Evolutionary conservation across 2,329 filamentous ascomycete genomes (phyloP).

Genomic region (Massarina eburnea): DNA sequence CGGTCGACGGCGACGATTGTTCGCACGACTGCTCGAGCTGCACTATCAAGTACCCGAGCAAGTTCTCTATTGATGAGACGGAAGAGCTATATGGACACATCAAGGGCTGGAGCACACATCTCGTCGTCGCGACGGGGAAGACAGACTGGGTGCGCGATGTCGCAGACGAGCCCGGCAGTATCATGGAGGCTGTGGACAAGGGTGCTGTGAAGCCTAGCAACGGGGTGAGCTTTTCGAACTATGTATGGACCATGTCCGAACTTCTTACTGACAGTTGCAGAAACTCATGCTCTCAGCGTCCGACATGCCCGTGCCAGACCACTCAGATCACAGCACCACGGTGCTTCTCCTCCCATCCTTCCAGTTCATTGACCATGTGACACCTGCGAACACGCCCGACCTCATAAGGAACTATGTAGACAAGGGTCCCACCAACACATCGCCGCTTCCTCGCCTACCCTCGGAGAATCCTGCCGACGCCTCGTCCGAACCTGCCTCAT

Average conservation of each 20-base stretch:
- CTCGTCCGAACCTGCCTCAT: slow-evolving; percentile 10
- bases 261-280: slow-evolving; percentile 46
- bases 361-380: slow-evolving; percentile 79
- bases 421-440: slow-evolving; percentile 71
- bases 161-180: slow-evolving; percentile 70
- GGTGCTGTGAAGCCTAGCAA: slow-evolving; percentile 62
- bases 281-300: slow-evolving; percentile 88
- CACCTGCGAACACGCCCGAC: slow-evolving; percentile 69
- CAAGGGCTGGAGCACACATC: slow-evolving; percentile 84
- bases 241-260: neutral
- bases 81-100: slow-evolving; percentile 84
- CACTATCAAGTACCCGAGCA: slow-evolving; percentile 75
- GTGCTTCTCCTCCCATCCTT: slow-evolving; percentile 85
- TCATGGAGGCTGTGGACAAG: slow-evolving; percentile 57
- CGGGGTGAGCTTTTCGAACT: slow-evolving; percentile 58
- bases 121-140: slow-evolving; percentile 94
- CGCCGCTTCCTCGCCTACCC: slow-evolving; percentile 52
- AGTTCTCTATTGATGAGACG: slow-evolving; percentile 69
- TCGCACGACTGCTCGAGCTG: slow-evolving; percentile 83
- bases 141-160: slow-evolving; percentile 91
- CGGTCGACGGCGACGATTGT: slow-evolving; percentile 84
- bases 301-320: slow-evolving; percentile 78
- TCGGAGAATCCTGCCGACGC: slow-evolving; percentile 12
- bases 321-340: slow-evolving; percentile 66
- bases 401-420: slow-evolving; percentile 73